Conservation (phyloP, 2,329 filamentous ascomycete species). For the Colletotrichum somersetense region DNA sequence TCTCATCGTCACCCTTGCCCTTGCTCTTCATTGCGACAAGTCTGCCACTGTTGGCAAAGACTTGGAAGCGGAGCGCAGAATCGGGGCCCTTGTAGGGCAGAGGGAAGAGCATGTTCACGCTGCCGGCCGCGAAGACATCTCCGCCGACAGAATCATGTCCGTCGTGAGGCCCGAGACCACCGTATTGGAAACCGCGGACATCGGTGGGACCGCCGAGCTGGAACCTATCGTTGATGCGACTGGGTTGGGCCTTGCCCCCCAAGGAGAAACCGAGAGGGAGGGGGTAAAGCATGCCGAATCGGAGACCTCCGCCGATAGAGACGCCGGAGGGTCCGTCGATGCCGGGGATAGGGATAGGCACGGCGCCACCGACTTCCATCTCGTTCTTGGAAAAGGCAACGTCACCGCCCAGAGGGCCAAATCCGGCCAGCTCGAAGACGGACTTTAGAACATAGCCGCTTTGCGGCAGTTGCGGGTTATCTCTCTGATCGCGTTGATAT, state of each 20-base stretch:
- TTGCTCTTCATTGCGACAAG: conserved; percentile 80
- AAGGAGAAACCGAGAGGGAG: conserved; percentile 73
- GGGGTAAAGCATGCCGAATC: conserved; percentile 86
- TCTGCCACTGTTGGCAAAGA: conserved; percentile 92
- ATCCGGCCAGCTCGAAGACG: conserved; percentile 86
- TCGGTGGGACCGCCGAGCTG: conserved; percentile 94
- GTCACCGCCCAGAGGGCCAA: conserved; percentile 84
- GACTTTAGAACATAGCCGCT: conserved; percentile 85
- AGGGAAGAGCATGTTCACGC: conserved; percentile 86
- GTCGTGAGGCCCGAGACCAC: conserved; percentile 89
- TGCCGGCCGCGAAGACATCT: conserved; percentile 91
- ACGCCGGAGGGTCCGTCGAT: conserved; percentile 79
- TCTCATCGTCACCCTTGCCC: conserved; percentile 59
- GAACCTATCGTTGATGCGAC: conserved; percentile 93
- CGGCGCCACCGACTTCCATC: conserved; percentile 80
- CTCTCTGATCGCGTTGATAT: conserved; percentile 83
- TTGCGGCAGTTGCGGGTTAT: conserved; percentile 87
- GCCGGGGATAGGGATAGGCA: conserved; percentile 80
- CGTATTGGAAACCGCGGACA: conserved; percentile 91
- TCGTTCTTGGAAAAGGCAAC: conserved; percentile 97
- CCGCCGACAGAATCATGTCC: conserved; percentile 89
- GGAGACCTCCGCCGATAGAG: conserved; percentile 84
- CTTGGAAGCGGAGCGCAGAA: conserved; percentile 86
- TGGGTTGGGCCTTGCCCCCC: conserved; percentile 69
- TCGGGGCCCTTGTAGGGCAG: conserved; percentile 85